Percentiles rank a stretch among this genome's conserved stretches.
phyloP scores from a whole-genome alignment of 345 rosid genomes.

The Eucalyptus microcorys region DNA sequence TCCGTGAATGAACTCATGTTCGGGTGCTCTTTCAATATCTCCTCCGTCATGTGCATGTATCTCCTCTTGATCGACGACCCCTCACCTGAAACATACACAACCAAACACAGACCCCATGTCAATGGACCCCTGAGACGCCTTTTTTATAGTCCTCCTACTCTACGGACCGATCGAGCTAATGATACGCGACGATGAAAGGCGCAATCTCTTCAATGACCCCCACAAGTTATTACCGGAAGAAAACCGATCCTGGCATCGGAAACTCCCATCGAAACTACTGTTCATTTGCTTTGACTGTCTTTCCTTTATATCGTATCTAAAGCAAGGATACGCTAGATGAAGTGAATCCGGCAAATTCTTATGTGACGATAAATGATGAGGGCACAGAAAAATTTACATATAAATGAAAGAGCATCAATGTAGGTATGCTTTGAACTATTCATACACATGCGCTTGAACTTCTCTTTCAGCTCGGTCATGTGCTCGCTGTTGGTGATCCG shows the following conservation, averaged over 20 bases:
- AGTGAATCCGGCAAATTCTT: background rate
- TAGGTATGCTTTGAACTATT: background rate
- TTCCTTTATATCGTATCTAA: background rate
- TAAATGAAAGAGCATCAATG: background rate
- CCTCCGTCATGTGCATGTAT: constrained; percentile 40
- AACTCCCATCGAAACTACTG: background rate
- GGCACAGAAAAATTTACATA: background rate
- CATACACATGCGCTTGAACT: constrained; percentile 59
- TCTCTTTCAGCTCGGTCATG: constrained; percentile 33
- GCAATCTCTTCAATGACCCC: background rate
- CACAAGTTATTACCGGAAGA: background rate
- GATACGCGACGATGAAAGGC: background rate
- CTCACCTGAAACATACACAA: constrained; percentile 17
- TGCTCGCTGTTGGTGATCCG: constrained; percentile 46
- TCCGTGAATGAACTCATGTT: constrained; percentile 48
- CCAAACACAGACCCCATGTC: background rate
- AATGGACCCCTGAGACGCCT: background rate
- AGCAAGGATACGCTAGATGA: background rate
- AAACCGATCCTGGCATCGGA: background rate
- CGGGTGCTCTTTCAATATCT: constrained; percentile 42
- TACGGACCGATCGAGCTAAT: background rate
- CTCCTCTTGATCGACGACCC: constrained; percentile 35
- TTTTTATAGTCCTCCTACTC: background rate
- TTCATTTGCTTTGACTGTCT: background rate
- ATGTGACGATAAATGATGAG: background rate